phyloP scores from a whole-genome alignment of 768 basidiomycete species.

The Galerina marginata region DNA sequence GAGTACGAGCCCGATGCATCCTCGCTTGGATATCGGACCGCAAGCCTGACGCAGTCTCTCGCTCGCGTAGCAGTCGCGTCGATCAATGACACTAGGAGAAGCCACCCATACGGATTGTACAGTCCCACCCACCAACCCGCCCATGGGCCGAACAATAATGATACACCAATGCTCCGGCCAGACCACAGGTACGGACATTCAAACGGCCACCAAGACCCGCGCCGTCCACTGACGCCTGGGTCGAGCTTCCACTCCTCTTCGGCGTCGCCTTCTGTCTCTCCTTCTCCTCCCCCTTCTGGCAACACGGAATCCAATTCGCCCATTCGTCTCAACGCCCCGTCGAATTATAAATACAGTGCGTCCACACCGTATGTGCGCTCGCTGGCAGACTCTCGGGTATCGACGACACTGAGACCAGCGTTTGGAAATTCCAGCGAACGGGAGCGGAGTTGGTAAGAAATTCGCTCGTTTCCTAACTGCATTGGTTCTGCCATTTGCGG shows the following conservation, averaged over 20 bases:
- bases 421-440: conserved; percentile 21
- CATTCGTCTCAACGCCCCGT: background rate
- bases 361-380: conserved; percentile 37
- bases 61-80: conserved; percentile 3
- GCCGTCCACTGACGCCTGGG: conserved; percentile 19
- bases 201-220: background rate
- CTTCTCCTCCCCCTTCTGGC: conserved; percentile 11
- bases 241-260: conserved; percentile 22
- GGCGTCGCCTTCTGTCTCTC: conserved; percentile 17
- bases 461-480: background rate
- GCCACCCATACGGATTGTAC: background rate
- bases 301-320: background rate
- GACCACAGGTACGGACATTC: background rate
- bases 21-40: conserved; percentile 12
- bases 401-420: conserved; percentile 41
- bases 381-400: conserved; percentile 36
- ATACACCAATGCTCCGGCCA: too few relatives aligned
- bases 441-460: background rate
- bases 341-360: conserved; percentile 28
- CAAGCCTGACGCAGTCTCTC: conserved; percentile 12
- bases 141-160: background rate
- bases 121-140: background rate
- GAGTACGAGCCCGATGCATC: conserved; percentile 20
- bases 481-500: conserved; percentile 1
- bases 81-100: background rate